These are phyloP conservation scores for Trichophyton simii DNA, from an alignment of 2,329 filamentous ascomycete genomes.

Conservation along the genomic window DNA sequence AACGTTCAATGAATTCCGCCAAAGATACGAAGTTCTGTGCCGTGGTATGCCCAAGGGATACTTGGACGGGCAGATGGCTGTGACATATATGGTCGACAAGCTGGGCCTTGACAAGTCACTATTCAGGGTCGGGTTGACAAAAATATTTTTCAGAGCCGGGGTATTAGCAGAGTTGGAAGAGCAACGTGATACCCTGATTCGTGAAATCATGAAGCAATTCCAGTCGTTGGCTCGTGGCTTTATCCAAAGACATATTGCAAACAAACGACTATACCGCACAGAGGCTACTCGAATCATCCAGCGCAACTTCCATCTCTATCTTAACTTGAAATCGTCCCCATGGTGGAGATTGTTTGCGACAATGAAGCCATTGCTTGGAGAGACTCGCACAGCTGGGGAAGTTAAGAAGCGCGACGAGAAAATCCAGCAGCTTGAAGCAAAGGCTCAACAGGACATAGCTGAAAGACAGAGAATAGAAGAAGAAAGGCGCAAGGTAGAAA, in stretches of 20 bases:
- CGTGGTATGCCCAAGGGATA: conserved; percentile 78
- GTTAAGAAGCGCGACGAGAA: conserved; percentile 91
- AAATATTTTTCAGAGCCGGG: conserved; percentile 95
- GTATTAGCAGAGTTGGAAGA: conserved; percentile 95
- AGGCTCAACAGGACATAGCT: conserved; percentile 62
- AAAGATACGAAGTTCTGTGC: conserved; percentile 91
- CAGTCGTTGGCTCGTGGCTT: conserved; percentile 88
- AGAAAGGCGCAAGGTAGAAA: conserved; percentile 72
- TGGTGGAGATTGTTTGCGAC: conserved; percentile 95
- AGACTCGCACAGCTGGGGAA: conserved; percentile 80
- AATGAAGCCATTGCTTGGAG: conserved; percentile 89
- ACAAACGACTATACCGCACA: conserved; percentile 86
- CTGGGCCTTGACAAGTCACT: conserved; percentile 72
- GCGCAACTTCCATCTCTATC: conserved; percentile 82
- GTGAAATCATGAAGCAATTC: conserved; percentile 85
- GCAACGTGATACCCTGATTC: conserved; percentile 81
- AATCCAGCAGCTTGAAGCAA: conserved; percentile 74
- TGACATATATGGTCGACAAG: conserved; percentile 77
- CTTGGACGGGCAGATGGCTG: conserved; percentile 75
- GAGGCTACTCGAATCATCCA: conserved; percentile 94
- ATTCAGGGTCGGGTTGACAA: conserved; percentile 88
- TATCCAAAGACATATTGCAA: conserved; percentile 70
- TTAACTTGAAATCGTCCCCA: conserved; percentile 77
- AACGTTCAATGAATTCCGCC: conserved; percentile 83
- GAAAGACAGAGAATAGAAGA: conserved; percentile 77